phyloP scores from a whole-genome alignment of 1,284 basidiomycete genomes.

The Fomitopsis schrenkii region DNA sequence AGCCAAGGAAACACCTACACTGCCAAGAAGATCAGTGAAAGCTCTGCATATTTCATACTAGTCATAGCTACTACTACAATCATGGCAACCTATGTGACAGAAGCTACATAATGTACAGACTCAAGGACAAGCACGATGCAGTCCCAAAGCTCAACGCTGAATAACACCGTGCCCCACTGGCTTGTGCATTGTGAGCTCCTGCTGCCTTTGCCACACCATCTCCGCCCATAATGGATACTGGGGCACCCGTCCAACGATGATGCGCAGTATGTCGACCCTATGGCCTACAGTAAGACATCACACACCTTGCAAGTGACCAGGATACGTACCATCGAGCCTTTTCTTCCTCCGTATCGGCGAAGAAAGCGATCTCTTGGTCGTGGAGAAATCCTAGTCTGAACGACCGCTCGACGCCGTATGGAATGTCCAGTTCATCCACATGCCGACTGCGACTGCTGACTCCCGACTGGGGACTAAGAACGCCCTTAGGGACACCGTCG shows the following conservation, averaged over 20 bases:
- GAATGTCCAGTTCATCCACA: slow-evolving; percentile 64
- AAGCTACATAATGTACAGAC: not conserved
- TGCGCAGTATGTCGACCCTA: slow-evolving; percentile 80
- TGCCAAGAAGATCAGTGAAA: too few species aligned
- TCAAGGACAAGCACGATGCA: not conserved
- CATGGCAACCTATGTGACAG: not conserved
- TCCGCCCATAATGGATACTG: slow-evolving; percentile 90
- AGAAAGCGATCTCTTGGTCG: slow-evolving; percentile 84
- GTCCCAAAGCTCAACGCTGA: not conserved
- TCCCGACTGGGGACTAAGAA: slow-evolving; percentile 39
- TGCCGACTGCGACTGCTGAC: slow-evolving; percentile 36
- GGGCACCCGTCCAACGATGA: slow-evolving; percentile 83
- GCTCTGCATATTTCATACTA: too few species aligned
- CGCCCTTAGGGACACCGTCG: slow-evolving; percentile 42
- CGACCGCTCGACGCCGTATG: slow-evolving; percentile 77
- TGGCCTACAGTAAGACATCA: not conserved
- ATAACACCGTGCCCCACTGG: not conserved
- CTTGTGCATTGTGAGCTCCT: slow-evolving; percentile 31
- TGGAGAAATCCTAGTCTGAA: slow-evolving; percentile 84
- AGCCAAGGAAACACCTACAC: too few species aligned
- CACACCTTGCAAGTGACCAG: not conserved
- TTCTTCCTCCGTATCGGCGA: slow-evolving; percentile 87
- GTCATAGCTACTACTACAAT: too few species aligned
- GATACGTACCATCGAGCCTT: slow-evolving; percentile 78
- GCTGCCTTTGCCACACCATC: slow-evolving; percentile 74